Evolutionary conservation across 257 asterid genomes (phyloP), one percentile per base, ranked within the genome.

Genomic region (Plectranthus barbatus): DNA sequence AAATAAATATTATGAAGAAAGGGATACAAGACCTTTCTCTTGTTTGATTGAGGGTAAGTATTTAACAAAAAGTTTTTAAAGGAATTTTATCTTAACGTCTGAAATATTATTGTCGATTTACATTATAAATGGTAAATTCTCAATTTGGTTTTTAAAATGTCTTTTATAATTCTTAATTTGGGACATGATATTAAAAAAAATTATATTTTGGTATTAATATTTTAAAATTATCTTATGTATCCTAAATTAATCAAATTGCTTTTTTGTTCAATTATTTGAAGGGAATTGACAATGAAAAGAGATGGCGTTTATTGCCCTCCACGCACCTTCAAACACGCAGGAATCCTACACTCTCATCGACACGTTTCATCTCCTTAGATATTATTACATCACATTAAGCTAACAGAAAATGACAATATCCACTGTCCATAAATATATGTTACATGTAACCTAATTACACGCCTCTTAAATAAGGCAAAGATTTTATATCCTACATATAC

Each of bases 241-340:
- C n/a, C n/a, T n/a, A n/a, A 1, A 37, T 9, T 9, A 37, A 37
- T 9, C n/a, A 6, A 36, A 0, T 8, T 36, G 0, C 7, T 36
- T 36, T 0, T 8, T 9, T 10, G 0, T 37, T 9, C 0, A 6
- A 31, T 31, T 37, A 37, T 37, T 37, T 37, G 44, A n/a, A 21
- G 39, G 53, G 12, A 60, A 42, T 8, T 60, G 34, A 23, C 21
- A 60, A 20, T 24, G 21, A 9, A 54, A 14, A 54, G 42, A 15
- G 60, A 23, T 57, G 36, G 36, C 63, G 54, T 40, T 14, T n/a
- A 42, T 60, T 60, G 41, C 66, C 51, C 54, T 42, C 66, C 10
- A 60, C 54, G 54, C 54, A 42, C 54, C 64, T 58, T 21, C 15
- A 60, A 42, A 60, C 66, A 60, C 66, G 66, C 66, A 57, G 34